Evolutionary conservation across 805 yeast genomes (phyloP), one percentile per base, ranked within the genome.

Genomic region (Zygosaccharomyces kombuchaensis): DNA sequence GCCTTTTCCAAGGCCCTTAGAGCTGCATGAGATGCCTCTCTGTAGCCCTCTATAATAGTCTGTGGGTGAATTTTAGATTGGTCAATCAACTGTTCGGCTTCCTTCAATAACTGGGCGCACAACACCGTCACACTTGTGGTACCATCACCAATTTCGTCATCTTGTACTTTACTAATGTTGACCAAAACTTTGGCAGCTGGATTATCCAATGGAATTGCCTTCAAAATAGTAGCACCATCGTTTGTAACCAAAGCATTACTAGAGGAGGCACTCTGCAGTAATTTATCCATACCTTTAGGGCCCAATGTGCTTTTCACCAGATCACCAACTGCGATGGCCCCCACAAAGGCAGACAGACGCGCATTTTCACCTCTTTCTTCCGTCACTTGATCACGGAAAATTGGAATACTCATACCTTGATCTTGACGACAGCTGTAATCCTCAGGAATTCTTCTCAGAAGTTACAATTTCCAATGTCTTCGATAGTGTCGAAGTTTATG

Each of bases 271-370:
- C 95, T 82, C 61, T 88, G 96, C 51, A 93, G 73, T 52, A 93
- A 73, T 66, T 93, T 93, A 68, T 93, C 99, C 98, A 93, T 91
- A 52, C 99, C 99, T 64, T 93, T 91, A 51, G 99, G 99, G 12
- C 99, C 99, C 53, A 93, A 72, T 2, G 99, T 84, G 25, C 88
- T 79, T 68, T 91, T 91, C 37, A 91, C 99, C 50, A 93, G 76
- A 67, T 93, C 99, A 43, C 99, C 99, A 29, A 93, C 99, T 34
- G 99, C 99, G 63, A 93, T 91, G 54, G 99, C 99, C 40, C 99
- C 99, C 9, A 93, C 95, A 67, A 93, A 93, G 2, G 99, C 88
- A 6, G 96, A 87, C 73, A 91, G 75, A 73, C 99, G 89, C 44
- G 99, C 99, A 69, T 91, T 90, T 69, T 93, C 99, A 36, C 93